A percentile compares a stretch with the other conserved stretches of the same genome.
These are phyloP conservation scores for Boletellus deceptivus DNA, from an alignment of 1,284 basidiomycete genomes.

Conservation along the genomic window DNA sequence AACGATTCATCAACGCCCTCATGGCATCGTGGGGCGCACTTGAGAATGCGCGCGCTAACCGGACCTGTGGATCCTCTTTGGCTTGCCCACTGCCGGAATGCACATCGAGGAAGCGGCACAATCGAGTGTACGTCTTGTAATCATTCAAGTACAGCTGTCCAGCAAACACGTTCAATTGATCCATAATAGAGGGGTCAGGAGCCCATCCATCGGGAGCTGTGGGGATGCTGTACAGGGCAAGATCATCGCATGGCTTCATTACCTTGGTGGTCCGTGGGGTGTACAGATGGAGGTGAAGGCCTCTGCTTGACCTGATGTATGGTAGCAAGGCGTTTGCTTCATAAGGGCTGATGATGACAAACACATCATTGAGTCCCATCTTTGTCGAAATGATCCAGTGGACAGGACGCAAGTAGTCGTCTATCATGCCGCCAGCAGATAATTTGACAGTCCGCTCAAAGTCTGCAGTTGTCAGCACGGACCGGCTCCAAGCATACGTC, in stretches of 20 bases:
- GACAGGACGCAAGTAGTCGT: slow-evolving; percentile 42
- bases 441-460: slow-evolving; percentile 19
- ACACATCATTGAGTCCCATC: neutral
- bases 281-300: slow-evolving; percentile 42
- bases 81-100: slow-evolving; percentile 22
- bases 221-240: slow-evolving; percentile 36
- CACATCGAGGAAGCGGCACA: slow-evolving; percentile 40
- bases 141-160: slow-evolving; percentile 29
- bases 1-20: neutral
- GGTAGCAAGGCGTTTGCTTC: slow-evolving; percentile 42
- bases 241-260: slow-evolving; percentile 40
- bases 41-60: neutral
- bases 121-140: slow-evolving; percentile 30
- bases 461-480: slow-evolving; percentile 31
- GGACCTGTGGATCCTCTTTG: neutral
- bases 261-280: slow-evolving; percentile 35
- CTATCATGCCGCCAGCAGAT: neutral
- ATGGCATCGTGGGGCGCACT: neutral
- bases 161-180: slow-evolving; percentile 43
- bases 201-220: slow-evolving; percentile 16
- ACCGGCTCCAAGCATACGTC: slow-evolving; percentile 19
- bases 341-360: slow-evolving; percentile 38
- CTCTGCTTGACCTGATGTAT: slow-evolving; percentile 31
- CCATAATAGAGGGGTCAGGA: slow-evolving; percentile 16
- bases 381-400: slow-evolving; percentile 44